phyloP scores from a whole-genome alignment of 768 basidiomycete genomes.

The Rhodotorula paludigena region DNA sequence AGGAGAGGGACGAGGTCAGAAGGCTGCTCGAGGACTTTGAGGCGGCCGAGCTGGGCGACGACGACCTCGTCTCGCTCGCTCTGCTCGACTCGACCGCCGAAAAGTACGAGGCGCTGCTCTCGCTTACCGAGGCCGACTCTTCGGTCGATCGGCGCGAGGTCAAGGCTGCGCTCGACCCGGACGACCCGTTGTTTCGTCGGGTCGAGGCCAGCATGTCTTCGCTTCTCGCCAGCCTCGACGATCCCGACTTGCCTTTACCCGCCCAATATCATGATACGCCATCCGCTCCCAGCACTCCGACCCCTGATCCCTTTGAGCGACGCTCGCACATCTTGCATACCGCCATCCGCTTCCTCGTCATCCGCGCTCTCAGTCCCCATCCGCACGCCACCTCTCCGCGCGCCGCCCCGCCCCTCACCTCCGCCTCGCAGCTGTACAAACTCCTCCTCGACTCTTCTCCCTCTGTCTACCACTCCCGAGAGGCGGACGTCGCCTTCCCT shows the following conservation, averaged over 20 bases:
- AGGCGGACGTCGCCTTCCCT: not conserved
- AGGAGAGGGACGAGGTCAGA: not conserved
- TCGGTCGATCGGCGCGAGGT: conserved; percentile 13
- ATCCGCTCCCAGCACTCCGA: too few species aligned
- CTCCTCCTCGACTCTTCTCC: conserved; percentile 16
- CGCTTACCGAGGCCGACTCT: conserved; percentile 17
- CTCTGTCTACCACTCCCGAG: not conserved
- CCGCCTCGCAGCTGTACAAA: conserved; percentile 23
- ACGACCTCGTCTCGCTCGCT: conserved; percentile 20
- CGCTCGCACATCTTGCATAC: conserved; percentile 27
- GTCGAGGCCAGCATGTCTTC: conserved; percentile 17
- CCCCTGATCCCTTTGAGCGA: not conserved
- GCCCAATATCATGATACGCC: too few species aligned
- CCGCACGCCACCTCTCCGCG: not conserved
- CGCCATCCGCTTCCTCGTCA: conserved; percentile 34
- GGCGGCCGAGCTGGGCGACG: conserved; percentile 7
- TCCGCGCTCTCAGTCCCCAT: not conserved
- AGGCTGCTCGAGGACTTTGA: not conserved
- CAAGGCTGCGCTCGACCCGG: too few species aligned
- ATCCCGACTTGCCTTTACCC: not conserved
- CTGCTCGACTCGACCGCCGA: conserved; percentile 25
- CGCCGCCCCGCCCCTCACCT: not conserved
- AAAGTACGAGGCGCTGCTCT: conserved; percentile 12
- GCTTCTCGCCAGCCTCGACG: conserved; percentile 20
- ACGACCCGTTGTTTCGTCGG: not conserved